Evolutionary conservation across 2,329 filamentous ascomycete genomes (phyloP), one percentile per base, ranked within the genome.

Genomic region (Xylariaceae sp.): DNA sequence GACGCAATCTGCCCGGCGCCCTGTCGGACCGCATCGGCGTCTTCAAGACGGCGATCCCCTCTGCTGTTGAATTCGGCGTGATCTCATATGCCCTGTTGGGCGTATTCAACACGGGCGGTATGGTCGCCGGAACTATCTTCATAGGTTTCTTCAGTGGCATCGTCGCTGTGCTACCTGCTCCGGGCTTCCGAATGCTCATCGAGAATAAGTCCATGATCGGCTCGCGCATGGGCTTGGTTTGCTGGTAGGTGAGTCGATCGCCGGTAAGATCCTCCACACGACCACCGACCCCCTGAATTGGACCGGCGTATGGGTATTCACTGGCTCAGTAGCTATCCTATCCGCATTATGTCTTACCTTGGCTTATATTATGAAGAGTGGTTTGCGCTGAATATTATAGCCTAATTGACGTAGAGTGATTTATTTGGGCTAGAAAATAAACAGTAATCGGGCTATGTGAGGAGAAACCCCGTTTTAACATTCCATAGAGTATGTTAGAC

Each of bases 111-210:
- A 7, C 39, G 1, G 60, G 65, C 9, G 68, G 60, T 21, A 61
- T 74, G 18, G 60, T 76, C 13, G 65, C 67, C 4, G 53, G 68
- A 26, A 62, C 70, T 1, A 51, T 75, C 5, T 58, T 74, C 39
- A 68, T 67, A 50, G 74, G 74, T 16, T 74, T 75, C 62, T 73
- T 74, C 59, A 70, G 66, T 19, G 75, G 75, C 40, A 70, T 72
- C 39, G 68, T 76, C 61, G 69, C 76, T 43, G 66, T 72, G 0
- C 61, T 77, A 30, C 72, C 72, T 5, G 69, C 73, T 0, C 67
- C 72, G 1, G 65, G 67, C 42, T 71, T 77, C 47, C 67, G 68
- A 5, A 61, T 56, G 1, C 60, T 78, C 15, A 76, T 73, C 0
- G 51, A 61, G n/a, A 67, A 77, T 57, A 71, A 71, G 56, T 61